Percentiles rank a stretch among this genome's conserved stretches.
Evolutionary conservation across 2,329 filamentous ascomycete species (phyloP).

Genomic region (Claviceps sp.): DNA sequence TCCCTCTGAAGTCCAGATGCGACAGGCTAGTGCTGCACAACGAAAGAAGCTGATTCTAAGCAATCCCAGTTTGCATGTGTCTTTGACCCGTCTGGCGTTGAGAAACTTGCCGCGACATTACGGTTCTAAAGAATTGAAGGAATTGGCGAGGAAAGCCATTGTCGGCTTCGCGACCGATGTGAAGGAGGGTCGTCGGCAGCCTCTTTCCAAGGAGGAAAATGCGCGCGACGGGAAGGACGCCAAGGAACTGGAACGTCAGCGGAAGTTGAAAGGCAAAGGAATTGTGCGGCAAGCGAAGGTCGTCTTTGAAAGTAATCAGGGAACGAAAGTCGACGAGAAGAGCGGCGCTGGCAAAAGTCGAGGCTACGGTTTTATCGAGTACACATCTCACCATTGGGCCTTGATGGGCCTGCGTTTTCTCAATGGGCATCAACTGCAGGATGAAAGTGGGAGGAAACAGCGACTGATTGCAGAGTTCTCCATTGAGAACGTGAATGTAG

Average conservation of each 20-base stretch:
- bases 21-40: conserved; percentile 75
- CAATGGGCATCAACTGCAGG: conserved; percentile 58
- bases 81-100: conserved; percentile 77
- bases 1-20: conserved; percentile 70
- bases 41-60: conserved; percentile 80
- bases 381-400: conserved; percentile 82
- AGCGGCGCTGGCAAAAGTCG: conserved; percentile 70
- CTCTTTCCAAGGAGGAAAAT: conserved; percentile 81
- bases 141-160: conserved; percentile 78
- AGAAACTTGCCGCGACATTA: conserved; percentile 81
- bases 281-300: conserved; percentile 92
- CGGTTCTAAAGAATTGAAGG: conserved; percentile 77
- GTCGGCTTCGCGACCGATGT: conserved; percentile 90
- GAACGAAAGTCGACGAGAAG: conserved; percentile 67
- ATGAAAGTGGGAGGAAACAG: conserved; percentile 63
- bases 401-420: conserved; percentile 91
- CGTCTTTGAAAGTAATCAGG: conserved; percentile 78
- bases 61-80: conserved; percentile 81
- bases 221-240: conserved; percentile 67
- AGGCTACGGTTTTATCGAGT: conserved; percentile 96
- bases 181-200: conserved; percentile 60
- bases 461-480: conserved; percentile 91
- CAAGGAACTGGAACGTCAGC: conserved; percentile 62
- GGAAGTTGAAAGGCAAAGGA: conserved; percentile 68
- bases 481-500: conserved; percentile 93